Percentiles rank a stretch among this genome's conserved stretches.
These are phyloP conservation scores for Fusarium algeriense DNA, from an alignment of 2,329 filamentous ascomycete genomes.

Conservation along the genomic window DNA sequence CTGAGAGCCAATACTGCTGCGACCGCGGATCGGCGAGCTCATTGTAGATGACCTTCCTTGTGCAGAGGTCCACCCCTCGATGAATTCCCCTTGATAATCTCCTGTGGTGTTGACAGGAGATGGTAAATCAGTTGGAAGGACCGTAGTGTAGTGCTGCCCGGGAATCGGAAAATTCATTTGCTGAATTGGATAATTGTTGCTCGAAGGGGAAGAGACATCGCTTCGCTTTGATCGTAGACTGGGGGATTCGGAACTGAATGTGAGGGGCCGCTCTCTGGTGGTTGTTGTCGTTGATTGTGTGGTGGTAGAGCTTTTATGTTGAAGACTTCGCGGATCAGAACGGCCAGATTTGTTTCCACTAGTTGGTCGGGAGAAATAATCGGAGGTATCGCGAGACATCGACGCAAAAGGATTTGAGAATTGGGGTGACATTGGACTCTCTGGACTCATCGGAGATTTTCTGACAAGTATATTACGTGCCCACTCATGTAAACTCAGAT, in stretches of 20 bases:
- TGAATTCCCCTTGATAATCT: conserved; percentile 67
- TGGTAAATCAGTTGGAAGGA: conserved; percentile 67
- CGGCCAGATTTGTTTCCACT: conserved; percentile 58
- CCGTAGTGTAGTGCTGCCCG: conserved; percentile 63
- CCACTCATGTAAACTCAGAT: conserved; percentile 70
- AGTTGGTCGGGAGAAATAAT: conserved; percentile 58
- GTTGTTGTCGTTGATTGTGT: conserved; percentile 62
- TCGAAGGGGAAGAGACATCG: conserved; percentile 71
- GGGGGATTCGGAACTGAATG: conserved; percentile 68
- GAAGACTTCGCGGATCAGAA: conserved; percentile 51
- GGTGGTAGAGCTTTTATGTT: conserved; percentile 63
- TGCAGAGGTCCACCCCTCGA: conserved; percentile 71
- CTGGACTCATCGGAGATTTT: conserved; percentile 60
- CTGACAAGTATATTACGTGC: conserved; percentile 63
- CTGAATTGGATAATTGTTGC: conserved; percentile 58
- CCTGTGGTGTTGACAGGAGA: conserved; percentile 67
- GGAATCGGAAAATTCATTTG: conserved; percentile 56
- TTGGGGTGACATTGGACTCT: conserved; percentile 65
- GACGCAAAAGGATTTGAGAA: conserved; percentile 67
- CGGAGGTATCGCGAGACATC: conserved; percentile 56
- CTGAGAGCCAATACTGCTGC: conserved; percentile 67
- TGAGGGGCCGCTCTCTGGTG: conserved; percentile 61
- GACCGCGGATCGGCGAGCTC: conserved; percentile 67
- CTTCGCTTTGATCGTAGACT: conserved; percentile 73
- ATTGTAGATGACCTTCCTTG: conserved; percentile 70